These are phyloP conservation scores for Yamadazyma siamensis DNA, from an alignment of 1,139 yeast genomes.

Conservation along the genomic window DNA sequence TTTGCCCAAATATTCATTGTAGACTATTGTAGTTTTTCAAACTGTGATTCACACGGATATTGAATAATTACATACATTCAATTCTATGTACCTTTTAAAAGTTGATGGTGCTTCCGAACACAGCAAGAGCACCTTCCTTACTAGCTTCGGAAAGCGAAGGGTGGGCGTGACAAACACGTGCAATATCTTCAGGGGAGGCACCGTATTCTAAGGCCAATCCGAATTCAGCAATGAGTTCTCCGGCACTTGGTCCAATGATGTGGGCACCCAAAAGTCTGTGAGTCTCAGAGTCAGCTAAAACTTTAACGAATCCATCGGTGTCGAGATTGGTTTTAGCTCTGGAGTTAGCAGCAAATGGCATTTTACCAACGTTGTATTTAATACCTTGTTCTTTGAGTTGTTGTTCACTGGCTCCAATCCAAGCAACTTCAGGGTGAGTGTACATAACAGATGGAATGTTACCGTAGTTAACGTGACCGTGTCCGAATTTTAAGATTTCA, in stretches of 20 bases:
- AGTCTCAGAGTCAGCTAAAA: conserved; percentile 94
- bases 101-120: conserved; percentile 87
- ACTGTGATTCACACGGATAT: too few species aligned
- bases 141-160: conserved; percentile 98
- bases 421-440: conserved; percentile 98
- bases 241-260: conserved; percentile 97
- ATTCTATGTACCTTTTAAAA: conserved; percentile 36
- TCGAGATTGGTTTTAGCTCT: conserved; percentile 98
- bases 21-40: too few species aligned
- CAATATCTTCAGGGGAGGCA: conserved; percentile 96
- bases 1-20: too few species aligned
- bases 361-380: conserved; percentile 90
- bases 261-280: conserved; percentile 96
- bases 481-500: conserved; percentile 88
- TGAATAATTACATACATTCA: too few species aligned
- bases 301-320: conserved; percentile 96
- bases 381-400: conserved; percentile 93
- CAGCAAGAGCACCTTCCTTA: conserved; percentile 96
- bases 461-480: conserved; percentile 97
- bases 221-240: conserved; percentile 99
- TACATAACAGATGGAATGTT: conserved; percentile 98
- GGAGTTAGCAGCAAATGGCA: conserved; percentile 98
- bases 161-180: conserved; percentile 98
- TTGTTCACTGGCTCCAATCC: conserved; percentile 97
- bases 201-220: conserved; percentile 98